A percentile compares a stretch with the other conserved stretches of the same genome.
Evolutionary conservation across 2,329 filamentous ascomycete genomes (phyloP).

Genomic region (Epicoccum nigrum): DNA sequence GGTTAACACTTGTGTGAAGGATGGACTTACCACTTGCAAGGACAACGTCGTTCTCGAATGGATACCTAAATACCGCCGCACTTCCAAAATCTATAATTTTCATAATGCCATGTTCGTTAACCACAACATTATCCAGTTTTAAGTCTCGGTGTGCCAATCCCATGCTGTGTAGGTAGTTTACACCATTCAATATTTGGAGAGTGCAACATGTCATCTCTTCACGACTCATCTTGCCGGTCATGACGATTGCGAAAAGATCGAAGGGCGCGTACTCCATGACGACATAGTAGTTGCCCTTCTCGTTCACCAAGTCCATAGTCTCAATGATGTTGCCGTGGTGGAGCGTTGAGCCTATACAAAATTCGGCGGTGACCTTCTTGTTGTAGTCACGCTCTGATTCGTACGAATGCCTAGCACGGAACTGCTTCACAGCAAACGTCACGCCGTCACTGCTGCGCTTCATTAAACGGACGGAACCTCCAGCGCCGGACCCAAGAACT

Average conservation of each 20-base stretch:
- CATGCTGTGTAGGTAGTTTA: slow-evolving; percentile 93
- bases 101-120: slow-evolving; percentile 96
- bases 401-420: slow-evolving; percentile 87
- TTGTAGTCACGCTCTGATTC: slow-evolving; percentile 95
- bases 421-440: slow-evolving; percentile 98
- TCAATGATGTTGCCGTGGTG: slow-evolving; percentile 99
- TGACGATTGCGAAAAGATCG: slow-evolving; percentile 96
- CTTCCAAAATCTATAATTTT: slow-evolving; percentile 99
- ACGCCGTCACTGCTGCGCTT: slow-evolving; percentile 90
- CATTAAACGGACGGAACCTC: slow-evolving; percentile 92
- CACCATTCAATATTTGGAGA: slow-evolving; percentile 91
- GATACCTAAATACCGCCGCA: slow-evolving; percentile 95
- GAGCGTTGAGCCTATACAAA: slow-evolving; percentile 94
- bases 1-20: neutral
- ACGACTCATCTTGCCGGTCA: slow-evolving; percentile 96
- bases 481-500: slow-evolving; percentile 90
- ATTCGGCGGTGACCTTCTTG: slow-evolving; percentile 97
- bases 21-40: slow-evolving; percentile 72
- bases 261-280: slow-evolving; percentile 99
- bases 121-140: slow-evolving; percentile 97
- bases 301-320: slow-evolving; percentile 93
- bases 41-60: slow-evolving; percentile 89
- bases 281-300: slow-evolving; percentile 94
- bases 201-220: slow-evolving; percentile 92
- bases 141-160: slow-evolving; percentile 92